phyloP scores from a whole-genome alignment of 2,329 filamentous ascomycete genomes.

The Exophiala xenobiotica region DNA sequence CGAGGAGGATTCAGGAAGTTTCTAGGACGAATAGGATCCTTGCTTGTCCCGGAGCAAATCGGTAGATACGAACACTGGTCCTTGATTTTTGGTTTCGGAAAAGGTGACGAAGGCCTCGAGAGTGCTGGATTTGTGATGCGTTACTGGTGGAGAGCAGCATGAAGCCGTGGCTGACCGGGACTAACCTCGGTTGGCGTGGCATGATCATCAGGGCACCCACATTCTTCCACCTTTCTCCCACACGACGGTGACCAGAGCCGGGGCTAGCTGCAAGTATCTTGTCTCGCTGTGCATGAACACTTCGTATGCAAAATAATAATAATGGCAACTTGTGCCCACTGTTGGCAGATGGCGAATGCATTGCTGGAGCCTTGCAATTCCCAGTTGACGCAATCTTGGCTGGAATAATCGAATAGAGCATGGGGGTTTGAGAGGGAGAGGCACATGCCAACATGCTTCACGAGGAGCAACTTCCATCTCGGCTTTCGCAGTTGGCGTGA shows the following conservation, averaged over 20 bases:
- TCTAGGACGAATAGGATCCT: conserved; percentile 16
- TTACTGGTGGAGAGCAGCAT: conserved; percentile 15
- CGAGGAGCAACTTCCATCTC: too few relatives aligned
- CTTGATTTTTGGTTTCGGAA: conserved; percentile 12
- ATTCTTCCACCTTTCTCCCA: not conserved
- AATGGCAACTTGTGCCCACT: too few relatives aligned
- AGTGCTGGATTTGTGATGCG: conserved; percentile 8
- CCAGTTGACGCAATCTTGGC: too few relatives aligned
- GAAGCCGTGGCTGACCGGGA: conserved; percentile 15
- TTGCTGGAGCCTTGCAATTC: too few relatives aligned
- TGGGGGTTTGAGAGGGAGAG: too few relatives aligned
- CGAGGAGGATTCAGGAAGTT: too few relatives aligned
- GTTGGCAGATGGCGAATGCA: too few relatives aligned
- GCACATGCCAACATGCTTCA: too few relatives aligned
- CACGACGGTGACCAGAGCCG: not conserved
- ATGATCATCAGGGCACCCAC: conserved; percentile 20
- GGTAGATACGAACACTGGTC: conserved; percentile 6
- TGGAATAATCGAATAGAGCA: too few relatives aligned
- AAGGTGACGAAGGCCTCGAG: conserved; percentile 6
- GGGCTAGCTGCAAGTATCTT: not conserved
- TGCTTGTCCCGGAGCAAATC: conserved; percentile 22
- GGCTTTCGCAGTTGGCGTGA: too few relatives aligned
- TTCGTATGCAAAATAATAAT: too few relatives aligned
- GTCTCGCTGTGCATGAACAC: too few relatives aligned
- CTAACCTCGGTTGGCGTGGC: conserved; percentile 27